These are phyloP conservation scores for Phaeophleospora eucalypticola DNA, from an alignment of 2,329 filamentous ascomycete species.

Conservation along the genomic window DNA sequence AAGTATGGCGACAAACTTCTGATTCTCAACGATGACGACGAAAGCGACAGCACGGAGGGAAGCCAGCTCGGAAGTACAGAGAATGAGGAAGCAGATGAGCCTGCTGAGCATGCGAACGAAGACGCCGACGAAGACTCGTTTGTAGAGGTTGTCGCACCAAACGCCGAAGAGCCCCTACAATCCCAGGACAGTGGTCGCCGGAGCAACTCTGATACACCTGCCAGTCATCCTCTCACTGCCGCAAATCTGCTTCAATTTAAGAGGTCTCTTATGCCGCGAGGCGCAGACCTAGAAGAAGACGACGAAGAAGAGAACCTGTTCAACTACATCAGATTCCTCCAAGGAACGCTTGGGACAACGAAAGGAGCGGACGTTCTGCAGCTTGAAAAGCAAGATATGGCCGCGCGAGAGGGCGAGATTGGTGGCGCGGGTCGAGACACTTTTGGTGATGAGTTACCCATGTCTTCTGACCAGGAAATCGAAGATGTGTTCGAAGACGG, in stretches of 20 bases:
- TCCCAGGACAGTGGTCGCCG: too few species aligned
- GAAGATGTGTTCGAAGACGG: conserved; percentile 8
- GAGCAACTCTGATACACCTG: neutral
- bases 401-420: neutral
- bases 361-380: neutral
- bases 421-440: neutral
- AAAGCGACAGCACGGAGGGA: neutral
- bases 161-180: too few species aligned
- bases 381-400: neutral
- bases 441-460: neutral
- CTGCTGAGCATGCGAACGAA: too few species aligned
- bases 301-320: conserved; percentile 29
- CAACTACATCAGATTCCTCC: conserved; percentile 24
- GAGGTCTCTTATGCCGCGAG: conserved; percentile 14
- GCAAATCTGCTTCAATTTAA: neutral
- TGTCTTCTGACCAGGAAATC: conserved; percentile 13
- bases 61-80: neutral
- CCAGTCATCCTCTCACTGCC: neutral
- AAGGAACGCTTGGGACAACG: conserved; percentile 2
- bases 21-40: neutral
- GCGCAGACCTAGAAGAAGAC: conserved; percentile 28
- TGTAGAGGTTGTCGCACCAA: neutral
- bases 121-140: neutral
- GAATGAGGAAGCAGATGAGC: neutral
- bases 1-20: neutral